Conservation (phyloP, 169 alveolate genomes). For the Eimeria brunetti region DNA sequence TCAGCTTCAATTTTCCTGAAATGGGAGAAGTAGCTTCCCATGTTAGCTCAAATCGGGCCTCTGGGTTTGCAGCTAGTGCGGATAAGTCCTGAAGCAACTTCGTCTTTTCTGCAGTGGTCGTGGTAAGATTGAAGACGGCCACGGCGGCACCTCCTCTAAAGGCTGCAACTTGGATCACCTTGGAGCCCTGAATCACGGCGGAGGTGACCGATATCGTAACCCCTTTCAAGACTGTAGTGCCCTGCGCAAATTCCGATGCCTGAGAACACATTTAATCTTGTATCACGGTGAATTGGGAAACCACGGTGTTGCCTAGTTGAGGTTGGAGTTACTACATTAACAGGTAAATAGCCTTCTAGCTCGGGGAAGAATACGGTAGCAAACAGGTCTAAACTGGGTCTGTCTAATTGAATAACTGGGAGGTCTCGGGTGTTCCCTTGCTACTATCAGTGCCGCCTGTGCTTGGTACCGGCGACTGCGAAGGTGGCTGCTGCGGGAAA, state of each 20-base stretch:
- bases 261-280: neutral
- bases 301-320: neutral
- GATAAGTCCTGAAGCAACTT: slow-evolving; percentile 47
- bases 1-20: slow-evolving; percentile 33
- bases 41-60: slow-evolving; percentile 47
- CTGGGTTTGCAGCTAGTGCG: slow-evolving; percentile 24
- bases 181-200: slow-evolving; percentile 9
- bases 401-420: neutral
- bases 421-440: neutral
- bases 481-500: neutral
- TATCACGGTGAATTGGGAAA: neutral
- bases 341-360: too few relatives aligned
- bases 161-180: slow-evolving; percentile 53
- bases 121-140: slow-evolving; percentile 50
- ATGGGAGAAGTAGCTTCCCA: slow-evolving; percentile 58
- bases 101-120: slow-evolving; percentile 46
- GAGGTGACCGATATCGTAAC: slow-evolving; percentile 29
- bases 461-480: neutral
- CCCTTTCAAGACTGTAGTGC: slow-evolving; percentile 59
- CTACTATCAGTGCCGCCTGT: neutral
- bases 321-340: too few relatives aligned
- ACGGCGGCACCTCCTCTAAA: slow-evolving; percentile 37
- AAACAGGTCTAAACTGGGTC: neutral
- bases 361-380: too few relatives aligned
- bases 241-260: slow-evolving; percentile 41